Evolutionary conservation across 768 basidiomycete species (phyloP).

Genomic region (Chalciporus sphaerocephalus): DNA sequence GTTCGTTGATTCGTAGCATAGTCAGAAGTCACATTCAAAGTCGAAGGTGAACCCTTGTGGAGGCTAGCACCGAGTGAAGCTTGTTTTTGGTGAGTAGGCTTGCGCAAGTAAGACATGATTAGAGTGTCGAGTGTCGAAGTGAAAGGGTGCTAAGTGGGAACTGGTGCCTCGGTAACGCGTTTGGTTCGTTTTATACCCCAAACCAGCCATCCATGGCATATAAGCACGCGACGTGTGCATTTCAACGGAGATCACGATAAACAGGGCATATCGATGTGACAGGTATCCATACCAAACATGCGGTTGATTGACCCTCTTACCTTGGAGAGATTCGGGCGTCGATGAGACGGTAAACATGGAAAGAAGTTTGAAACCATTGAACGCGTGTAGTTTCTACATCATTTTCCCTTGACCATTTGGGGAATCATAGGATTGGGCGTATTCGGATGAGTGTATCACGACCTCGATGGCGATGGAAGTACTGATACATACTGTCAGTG

Average conservation of each 20-base stretch:
- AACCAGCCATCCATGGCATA: not conserved
- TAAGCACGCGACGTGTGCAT: not conserved
- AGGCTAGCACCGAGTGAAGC: not conserved
- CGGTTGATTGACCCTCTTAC: slow-evolving; percentile 13
- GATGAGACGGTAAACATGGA: slow-evolving; percentile 8
- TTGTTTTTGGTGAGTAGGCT: slow-evolving; percentile 5
- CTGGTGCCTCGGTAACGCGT: not conserved
- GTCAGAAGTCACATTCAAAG: slow-evolving; percentile 15
- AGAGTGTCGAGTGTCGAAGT: no score
- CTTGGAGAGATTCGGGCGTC: not conserved
- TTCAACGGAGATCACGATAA: slow-evolving; percentile 2
- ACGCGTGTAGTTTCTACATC: not conserved
- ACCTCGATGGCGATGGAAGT: not conserved
- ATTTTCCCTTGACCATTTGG: not conserved
- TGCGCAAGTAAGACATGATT: slow-evolving; percentile 22
- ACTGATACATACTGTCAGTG: no score
- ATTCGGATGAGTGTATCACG: not conserved
- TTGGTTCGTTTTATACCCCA: slow-evolving; percentile 14
- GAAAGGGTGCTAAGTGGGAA: not conserved
- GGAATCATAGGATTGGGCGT: not conserved
- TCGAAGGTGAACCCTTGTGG: slow-evolving; percentile 11
- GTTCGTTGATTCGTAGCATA: slow-evolving; percentile 6
- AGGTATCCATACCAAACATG: slow-evolving; percentile 12
- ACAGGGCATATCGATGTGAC: not conserved
- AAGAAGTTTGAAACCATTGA: slow-evolving; percentile 1